phyloP scores from a whole-genome alignment of 208 protist genomes.

The Kentomonas sorsogonicus region DNA sequence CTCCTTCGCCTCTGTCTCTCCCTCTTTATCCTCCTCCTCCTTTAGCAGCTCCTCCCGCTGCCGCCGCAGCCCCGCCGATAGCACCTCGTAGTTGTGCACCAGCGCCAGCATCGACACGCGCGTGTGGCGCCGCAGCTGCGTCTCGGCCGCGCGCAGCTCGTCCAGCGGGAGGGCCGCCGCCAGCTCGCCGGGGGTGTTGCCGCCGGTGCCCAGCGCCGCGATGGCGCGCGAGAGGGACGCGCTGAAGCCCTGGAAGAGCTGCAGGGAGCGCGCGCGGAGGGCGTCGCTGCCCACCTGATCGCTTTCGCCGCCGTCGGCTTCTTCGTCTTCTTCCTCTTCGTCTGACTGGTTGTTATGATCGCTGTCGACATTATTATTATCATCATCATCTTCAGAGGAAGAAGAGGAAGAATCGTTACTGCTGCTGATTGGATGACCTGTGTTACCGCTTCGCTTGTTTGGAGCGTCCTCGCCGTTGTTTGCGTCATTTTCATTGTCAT shows the following conservation, averaged over 20 bases:
- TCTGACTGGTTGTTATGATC: too few relatives aligned
- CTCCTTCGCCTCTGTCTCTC: too few relatives aligned
- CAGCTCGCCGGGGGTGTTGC: slow-evolving; percentile 23
- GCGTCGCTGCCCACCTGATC: slow-evolving; percentile 9
- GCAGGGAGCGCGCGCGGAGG: slow-evolving; percentile 23
- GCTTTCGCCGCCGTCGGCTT: too few relatives aligned
- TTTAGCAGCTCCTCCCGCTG: slow-evolving; percentile 6
- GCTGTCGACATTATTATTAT: background rate
- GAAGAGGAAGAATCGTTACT: too few relatives aligned
- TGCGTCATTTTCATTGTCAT: too few relatives aligned
- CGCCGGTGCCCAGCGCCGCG: slow-evolving; percentile 14
- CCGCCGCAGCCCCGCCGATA: slow-evolving; percentile 5
- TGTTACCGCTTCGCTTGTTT: too few relatives aligned
- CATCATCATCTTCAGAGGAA: slow-evolving; percentile 3
- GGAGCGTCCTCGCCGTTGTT: too few relatives aligned
- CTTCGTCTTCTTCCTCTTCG: too few relatives aligned
- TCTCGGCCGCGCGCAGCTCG: slow-evolving; percentile 22
- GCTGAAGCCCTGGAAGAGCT: slow-evolving; percentile 19
- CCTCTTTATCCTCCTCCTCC: background rate
- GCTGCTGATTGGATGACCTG: too few relatives aligned
- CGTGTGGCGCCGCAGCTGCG: slow-evolving; percentile 29
- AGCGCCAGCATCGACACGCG: slow-evolving; percentile 22
- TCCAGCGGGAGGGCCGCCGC: slow-evolving; percentile 27
- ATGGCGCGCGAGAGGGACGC: slow-evolving; percentile 15
- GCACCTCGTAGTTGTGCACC: slow-evolving; percentile 6